Percentiles rank a stretch among this genome's conserved stretches.
These are phyloP conservation scores for Saccharomycopsis hybrid DNA, from an alignment of 1,139 yeast species.

Conservation along the genomic window DNA sequence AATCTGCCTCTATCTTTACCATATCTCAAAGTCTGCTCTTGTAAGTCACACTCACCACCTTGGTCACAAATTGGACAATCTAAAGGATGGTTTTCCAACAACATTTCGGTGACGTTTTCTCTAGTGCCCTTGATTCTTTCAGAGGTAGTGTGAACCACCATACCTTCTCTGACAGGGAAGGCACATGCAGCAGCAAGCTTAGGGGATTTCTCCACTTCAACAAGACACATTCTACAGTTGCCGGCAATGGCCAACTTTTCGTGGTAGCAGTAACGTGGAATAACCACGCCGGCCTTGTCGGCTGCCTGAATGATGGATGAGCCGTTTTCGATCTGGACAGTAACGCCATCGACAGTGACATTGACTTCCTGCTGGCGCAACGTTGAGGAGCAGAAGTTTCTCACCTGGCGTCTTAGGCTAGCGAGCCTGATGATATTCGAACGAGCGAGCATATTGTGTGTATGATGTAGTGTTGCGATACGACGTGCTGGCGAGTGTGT, in stretches of 20 bases:
- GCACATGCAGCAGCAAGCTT: slow-evolving; percentile 90
- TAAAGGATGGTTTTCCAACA: slow-evolving; percentile 83
- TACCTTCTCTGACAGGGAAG: slow-evolving; percentile 83
- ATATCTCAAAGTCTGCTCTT: slow-evolving; percentile 79
- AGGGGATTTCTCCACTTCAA: slow-evolving; percentile 85
- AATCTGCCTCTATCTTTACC: slow-evolving; percentile 87
- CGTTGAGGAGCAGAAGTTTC: slow-evolving; percentile 2
- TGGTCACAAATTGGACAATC: slow-evolving; percentile 94
- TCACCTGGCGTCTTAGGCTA: no score
- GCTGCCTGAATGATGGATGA: slow-evolving; percentile 88
- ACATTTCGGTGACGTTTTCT: slow-evolving; percentile 88
- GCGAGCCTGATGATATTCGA: no score
- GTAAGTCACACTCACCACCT: slow-evolving; percentile 93
- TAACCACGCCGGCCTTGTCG: slow-evolving; percentile 82
- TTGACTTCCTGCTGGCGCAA: slow-evolving; percentile 50
- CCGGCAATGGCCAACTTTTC: slow-evolving; percentile 92
- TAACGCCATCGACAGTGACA: slow-evolving; percentile 72
- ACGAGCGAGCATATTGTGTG: no score
- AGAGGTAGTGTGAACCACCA: slow-evolving; percentile 78
- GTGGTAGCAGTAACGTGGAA: slow-evolving; percentile 89
- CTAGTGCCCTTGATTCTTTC: slow-evolving; percentile 80
- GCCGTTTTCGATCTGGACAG: slow-evolving; percentile 78
- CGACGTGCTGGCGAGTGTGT: no score
- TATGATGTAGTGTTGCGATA: no score
- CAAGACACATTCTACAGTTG: slow-evolving; percentile 91